Evolutionary conservation across 768 basidiomycete species (phyloP).

Genomic region (Trametes cingulata): DNA sequence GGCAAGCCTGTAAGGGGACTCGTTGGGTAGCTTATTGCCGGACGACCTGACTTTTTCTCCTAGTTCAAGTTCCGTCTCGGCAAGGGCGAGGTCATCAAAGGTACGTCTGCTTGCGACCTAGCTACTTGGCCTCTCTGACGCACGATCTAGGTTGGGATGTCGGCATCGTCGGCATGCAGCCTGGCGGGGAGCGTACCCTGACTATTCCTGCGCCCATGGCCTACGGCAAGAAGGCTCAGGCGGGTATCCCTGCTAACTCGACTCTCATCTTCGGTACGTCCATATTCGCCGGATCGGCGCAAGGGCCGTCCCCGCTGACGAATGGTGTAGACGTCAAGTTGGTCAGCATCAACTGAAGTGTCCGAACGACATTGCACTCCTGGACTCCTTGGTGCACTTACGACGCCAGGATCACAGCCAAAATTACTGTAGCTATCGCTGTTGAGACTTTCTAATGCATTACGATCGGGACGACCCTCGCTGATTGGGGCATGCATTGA

Average conservation of each 20-base stretch:
- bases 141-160: constrained; percentile 77
- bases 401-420: background rate
- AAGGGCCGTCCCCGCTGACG: background rate
- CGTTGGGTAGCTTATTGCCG: background rate
- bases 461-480: background rate
- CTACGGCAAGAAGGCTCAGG: constrained; percentile 66
- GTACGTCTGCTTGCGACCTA: constrained; percentile 35
- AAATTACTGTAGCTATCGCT: constrained; percentile 7
- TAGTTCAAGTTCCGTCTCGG: constrained; percentile 83
- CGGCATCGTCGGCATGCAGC: constrained; percentile 90
- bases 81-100: constrained; percentile 90
- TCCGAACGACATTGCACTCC: background rate
- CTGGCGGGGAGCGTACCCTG: constrained; percentile 83
- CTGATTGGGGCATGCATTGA: no score
- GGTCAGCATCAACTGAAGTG: constrained; percentile 58
- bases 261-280: constrained; percentile 79
- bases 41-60: constrained; percentile 1
- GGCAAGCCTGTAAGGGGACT: constrained; percentile 74
- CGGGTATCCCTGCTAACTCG: constrained; percentile 74
- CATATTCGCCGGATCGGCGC: background rate
- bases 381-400: background rate
- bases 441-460: constrained; percentile 7
- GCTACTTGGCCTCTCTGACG: background rate
- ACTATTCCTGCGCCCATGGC: constrained; percentile 70
- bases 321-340: constrained; percentile 64